Conservation (phyloP, 805 yeast genomes). For the Saturnispora zaruensis region DNA sequence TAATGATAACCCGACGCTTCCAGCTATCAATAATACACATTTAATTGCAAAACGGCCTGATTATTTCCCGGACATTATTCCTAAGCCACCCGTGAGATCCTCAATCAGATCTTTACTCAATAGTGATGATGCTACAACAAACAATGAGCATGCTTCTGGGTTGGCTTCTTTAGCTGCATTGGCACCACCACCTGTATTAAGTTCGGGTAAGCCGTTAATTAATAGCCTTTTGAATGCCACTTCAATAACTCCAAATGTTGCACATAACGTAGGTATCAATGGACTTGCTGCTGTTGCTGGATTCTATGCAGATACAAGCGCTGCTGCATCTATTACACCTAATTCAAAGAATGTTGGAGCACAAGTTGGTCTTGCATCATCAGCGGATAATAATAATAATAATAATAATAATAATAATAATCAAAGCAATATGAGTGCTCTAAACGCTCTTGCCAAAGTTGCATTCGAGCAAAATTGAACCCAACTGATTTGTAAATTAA, state of each 20-base stretch:
- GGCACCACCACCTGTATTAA: conserved; percentile 1
- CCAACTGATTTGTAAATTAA: neutral
- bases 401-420: conserved; percentile 3
- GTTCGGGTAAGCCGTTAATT: neutral
- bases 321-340: neutral
- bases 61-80: neutral
- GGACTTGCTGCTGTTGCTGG: conserved; percentile 9
- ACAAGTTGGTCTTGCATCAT: neutral
- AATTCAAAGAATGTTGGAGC: neutral
- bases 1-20: neutral
- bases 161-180: neutral
- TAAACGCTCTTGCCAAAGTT: conserved; percentile 31
- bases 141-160: neutral
- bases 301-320: conserved; percentile 1
- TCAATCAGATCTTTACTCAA: conserved; percentile 6
- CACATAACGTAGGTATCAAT: conserved; percentile 2
- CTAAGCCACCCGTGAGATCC: conserved; percentile 1
- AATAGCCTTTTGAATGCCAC: neutral
- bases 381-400: neutral
- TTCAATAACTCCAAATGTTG: neutral
- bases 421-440: conserved; percentile 25
- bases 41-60: neutral
- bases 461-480: conserved; percentile 28
- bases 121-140: conserved; percentile 3
- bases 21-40: neutral